Base-by-base conservation (phyloP, 208 protist genomes). In the Trypanosoma congolense region DNA sequence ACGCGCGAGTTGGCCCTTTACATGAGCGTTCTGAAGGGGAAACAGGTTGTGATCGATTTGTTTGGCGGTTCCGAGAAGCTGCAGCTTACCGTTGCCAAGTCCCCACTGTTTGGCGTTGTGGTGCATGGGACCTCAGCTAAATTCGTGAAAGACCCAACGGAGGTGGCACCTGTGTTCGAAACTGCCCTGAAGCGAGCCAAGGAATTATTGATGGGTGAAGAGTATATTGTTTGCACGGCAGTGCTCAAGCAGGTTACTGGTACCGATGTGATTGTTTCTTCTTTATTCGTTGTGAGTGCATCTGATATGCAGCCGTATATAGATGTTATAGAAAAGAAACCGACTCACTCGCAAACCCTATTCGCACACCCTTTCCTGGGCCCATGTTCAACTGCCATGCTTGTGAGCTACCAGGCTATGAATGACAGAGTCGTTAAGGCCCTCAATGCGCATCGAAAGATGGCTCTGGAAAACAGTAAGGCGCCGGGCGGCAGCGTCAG, bases 401-500 rank as follows among this genome's bases (percentile, higher is more conserved):
- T 81, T 22, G 65, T 87, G 19, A 67, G 50, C 10, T 62, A 73
- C 18, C 48, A 46, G 5, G 46, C 38, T 31, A 57, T 69, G 8
- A 62, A 56, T 47, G 25, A 52, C 16, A 58, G 51, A 42, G 63
- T 68, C 30, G 52, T 49, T n/a, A 54, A 59, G 4, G 53, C 63
- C 26, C 70, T 83, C 42, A 65, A 61, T 43, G 35, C 49, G 18
- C 75, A 81, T 46, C 44, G 44, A 40, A 40, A 62, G 12, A 35
- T 62, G n/a, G 45, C 61, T 21, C 56, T 68, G 19, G 65, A 66
- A 45, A 65, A 67, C 33, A 55, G 58, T 3, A 57, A 58, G 33
- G 31, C 63, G 21, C 75, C 63, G 41, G 55, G 48, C 49, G 80
- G 80, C 25, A 87, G 75, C 60, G 80, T 87, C 33, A 76, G 67